Conservation (phyloP, 345 rosid species). For the Angophora floribunda region DNA sequence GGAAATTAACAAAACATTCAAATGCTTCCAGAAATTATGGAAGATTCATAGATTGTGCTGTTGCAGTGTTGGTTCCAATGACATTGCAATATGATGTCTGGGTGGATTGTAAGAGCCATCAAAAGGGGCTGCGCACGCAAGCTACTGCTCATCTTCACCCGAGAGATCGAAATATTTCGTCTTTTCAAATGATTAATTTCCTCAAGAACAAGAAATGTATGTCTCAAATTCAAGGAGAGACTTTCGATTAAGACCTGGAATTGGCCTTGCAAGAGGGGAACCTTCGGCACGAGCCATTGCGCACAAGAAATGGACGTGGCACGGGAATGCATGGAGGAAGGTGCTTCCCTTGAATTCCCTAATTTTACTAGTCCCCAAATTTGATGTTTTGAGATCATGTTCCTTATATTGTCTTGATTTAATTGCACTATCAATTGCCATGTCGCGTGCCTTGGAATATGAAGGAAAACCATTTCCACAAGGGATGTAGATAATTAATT, state of each 20-base stretch:
- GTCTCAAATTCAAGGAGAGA: too few species aligned
- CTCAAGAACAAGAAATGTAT: rapidly evolving
- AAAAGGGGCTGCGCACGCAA: too few species aligned
- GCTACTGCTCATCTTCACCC: too few species aligned
- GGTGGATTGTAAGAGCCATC: too few species aligned
- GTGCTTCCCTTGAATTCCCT: neutral
- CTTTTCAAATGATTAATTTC: too few species aligned
- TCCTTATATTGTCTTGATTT: neutral
- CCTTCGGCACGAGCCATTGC: too few species aligned
- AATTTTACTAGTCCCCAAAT: neutral
- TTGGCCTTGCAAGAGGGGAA: neutral
- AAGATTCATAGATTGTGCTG: too few species aligned
- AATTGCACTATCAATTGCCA: neutral
- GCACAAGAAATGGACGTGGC: neutral
- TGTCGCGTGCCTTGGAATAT: neutral
- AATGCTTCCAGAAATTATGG: too few species aligned
- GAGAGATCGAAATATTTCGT: too few species aligned
- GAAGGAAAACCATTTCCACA: neutral
- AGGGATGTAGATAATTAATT: neutral
- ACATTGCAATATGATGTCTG: too few species aligned
- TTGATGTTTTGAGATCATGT: neutral
- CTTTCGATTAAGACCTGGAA: neutral
- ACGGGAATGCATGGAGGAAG: neutral
- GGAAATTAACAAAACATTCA: rapidly evolving
- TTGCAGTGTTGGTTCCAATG: too few species aligned